These are phyloP conservation scores for Dendrocalamus sinicus DNA, from an alignment of 176 grass and related monocot species.

Conservation along the genomic window DNA sequence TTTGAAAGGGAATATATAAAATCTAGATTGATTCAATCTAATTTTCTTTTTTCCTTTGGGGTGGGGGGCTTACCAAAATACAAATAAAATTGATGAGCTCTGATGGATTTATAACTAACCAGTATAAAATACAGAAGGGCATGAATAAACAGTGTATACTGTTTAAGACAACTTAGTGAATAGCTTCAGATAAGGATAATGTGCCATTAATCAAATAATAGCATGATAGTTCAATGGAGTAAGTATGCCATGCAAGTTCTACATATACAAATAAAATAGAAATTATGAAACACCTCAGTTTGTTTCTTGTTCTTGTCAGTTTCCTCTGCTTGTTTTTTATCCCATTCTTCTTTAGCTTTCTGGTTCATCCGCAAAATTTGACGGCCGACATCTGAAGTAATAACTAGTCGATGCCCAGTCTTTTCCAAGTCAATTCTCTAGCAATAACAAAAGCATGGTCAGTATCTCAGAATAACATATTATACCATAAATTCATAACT, in stretches of 20 bases:
- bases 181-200: background rate
- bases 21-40: too few species aligned
- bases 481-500: constrained; percentile 31
- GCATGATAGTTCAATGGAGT: background rate
- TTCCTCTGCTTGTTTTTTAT: constrained; percentile 90
- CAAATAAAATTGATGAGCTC: constrained; percentile 1
- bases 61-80: background rate
- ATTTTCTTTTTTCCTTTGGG: too few species aligned
- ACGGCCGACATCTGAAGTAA: constrained; percentile 87
- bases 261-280: constrained; percentile 8
- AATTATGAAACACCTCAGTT: constrained; percentile 70
- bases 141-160: constrained; percentile 7
- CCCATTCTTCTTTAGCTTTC: constrained; percentile 96
- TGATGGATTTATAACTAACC: constrained; percentile 19
- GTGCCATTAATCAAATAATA: constrained; percentile 20
- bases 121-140: constrained; percentile 17
- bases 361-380: constrained; percentile 88
- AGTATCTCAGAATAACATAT: constrained; percentile 32
- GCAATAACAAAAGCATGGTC: constrained; percentile 42
- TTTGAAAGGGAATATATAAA: too few species aligned
- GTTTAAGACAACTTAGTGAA: background rate
- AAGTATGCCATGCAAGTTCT: constrained; percentile 20
- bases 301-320: constrained; percentile 84
- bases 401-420: constrained; percentile 72
- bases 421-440: constrained; percentile 95